phyloP scores from a whole-genome alignment of 805 yeast genomes.

The Citeromyces nyonsensis region DNA sequence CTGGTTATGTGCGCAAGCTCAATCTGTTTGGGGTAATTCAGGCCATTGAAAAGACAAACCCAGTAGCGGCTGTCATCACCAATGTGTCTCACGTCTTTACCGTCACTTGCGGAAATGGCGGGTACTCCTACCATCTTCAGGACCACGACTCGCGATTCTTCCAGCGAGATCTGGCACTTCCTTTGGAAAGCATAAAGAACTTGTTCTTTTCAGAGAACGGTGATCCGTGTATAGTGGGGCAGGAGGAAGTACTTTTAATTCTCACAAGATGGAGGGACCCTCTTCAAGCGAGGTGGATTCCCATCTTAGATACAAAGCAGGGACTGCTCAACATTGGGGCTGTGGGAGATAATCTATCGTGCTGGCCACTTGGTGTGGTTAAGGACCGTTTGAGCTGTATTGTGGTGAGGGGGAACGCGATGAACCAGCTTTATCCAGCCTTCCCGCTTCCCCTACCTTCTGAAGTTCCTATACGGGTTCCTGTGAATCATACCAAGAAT shows the following conservation, averaged over 20 bases:
- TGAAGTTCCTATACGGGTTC: constrained; percentile 63
- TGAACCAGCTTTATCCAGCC: constrained; percentile 39
- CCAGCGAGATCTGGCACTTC: constrained; percentile 29
- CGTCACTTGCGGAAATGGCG: constrained; percentile 20
- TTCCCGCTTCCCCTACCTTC: constrained; percentile 79
- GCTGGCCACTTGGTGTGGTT: constrained; percentile 81
- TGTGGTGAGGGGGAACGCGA: constrained; percentile 46
- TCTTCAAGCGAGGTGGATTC: constrained; percentile 75
- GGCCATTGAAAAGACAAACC: constrained; percentile 52
- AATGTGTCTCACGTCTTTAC: constrained; percentile 38
- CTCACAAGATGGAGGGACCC: constrained; percentile 68
- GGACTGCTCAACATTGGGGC: constrained; percentile 34
- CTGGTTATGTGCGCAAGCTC: constrained; percentile 61
- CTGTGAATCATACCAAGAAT: constrained; percentile 11
- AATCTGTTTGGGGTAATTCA: constrained; percentile 63
- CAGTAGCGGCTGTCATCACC: constrained; percentile 61
- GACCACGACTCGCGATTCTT: constrained; percentile 19
- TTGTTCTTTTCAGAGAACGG: constrained; percentile 80
- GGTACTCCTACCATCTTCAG: constrained; percentile 16
- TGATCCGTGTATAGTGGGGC: constrained; percentile 83
- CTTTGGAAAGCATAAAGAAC: constrained; percentile 30
- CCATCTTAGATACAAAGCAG: constrained; percentile 49
- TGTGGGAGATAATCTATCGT: constrained; percentile 39
- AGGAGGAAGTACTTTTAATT: constrained; percentile 55
- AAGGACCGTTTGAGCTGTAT: constrained; percentile 61